Percentiles rank a stretch among this genome's conserved stretches.
These are phyloP conservation scores for Lactarius quietus DNA, from an alignment of 768 basidiomycete species.

Conservation along the genomic window DNA sequence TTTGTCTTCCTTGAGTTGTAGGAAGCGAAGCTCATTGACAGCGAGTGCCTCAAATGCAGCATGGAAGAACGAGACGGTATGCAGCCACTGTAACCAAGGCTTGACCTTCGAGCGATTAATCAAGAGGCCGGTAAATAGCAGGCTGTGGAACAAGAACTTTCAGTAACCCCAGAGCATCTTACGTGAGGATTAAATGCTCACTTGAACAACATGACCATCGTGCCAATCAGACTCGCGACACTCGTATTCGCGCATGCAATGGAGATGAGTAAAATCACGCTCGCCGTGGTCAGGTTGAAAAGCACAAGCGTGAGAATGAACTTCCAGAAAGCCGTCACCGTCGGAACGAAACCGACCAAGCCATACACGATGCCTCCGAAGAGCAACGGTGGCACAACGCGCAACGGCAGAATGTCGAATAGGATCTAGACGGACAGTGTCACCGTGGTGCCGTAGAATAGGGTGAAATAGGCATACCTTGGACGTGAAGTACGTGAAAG, in stretches of 20 bases:
- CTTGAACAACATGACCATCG: slow-evolving; percentile 98
- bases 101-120: slow-evolving; percentile 90
- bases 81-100: slow-evolving; percentile 73
- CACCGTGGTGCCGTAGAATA: not conserved
- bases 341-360: slow-evolving; percentile 90
- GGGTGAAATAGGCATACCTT: slow-evolving; percentile 50
- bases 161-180: slow-evolving; percentile 1
- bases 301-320: slow-evolving; percentile 94
- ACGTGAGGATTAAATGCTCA: slow-evolving; percentile 41
- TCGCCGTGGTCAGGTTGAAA: slow-evolving; percentile 95
- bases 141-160: slow-evolving; percentile 41
- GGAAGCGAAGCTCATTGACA: slow-evolving; percentile 95
- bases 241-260: slow-evolving; percentile 84
- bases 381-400: slow-evolving; percentile 91
- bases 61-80: slow-evolving; percentile 96
- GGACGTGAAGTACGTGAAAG: slow-evolving; percentile 94
- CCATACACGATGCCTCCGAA: slow-evolving; percentile 96
- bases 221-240: slow-evolving; percentile 92
- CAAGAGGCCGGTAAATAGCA: slow-evolving; percentile 91
- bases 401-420: slow-evolving; percentile 93
- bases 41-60: slow-evolving; percentile 96
- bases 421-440: slow-evolving; percentile 54
- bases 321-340: slow-evolving; percentile 92
- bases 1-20: slow-evolving; percentile 89
- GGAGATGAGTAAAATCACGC: slow-evolving; percentile 85